phyloP scores from a whole-genome alignment of 1,284 basidiomycete genomes.

The Mycena citricolor region DNA sequence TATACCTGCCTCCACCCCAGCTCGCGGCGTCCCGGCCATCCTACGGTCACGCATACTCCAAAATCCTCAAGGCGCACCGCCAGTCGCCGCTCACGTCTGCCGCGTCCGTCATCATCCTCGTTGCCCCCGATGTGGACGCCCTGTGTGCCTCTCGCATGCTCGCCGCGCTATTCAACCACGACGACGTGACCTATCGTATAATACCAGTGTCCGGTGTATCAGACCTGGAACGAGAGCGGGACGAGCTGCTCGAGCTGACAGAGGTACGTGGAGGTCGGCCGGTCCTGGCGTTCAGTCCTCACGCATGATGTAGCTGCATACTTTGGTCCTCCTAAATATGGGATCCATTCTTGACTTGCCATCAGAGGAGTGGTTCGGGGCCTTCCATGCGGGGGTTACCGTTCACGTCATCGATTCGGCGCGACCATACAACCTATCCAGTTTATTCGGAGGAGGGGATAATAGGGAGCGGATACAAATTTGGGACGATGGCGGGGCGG shows the following conservation, averaged over 20 bases:
- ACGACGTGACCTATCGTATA: slow-evolving; percentile 89
- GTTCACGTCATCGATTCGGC: slow-evolving; percentile 95
- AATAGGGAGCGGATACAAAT: slow-evolving; percentile 74
- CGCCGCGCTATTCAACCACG: slow-evolving; percentile 86
- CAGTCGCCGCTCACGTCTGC: slow-evolving; percentile 74
- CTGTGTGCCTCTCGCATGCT: slow-evolving; percentile 89
- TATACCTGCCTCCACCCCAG: slow-evolving; percentile 66
- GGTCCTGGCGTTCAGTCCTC: background rate
- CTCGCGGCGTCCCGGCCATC: slow-evolving; percentile 56
- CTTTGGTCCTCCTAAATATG: slow-evolving; percentile 90
- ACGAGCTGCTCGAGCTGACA: slow-evolving; percentile 27
- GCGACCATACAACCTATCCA: slow-evolving; percentile 88
- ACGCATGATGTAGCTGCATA: slow-evolving; percentile 70
- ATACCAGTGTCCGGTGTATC: slow-evolving; percentile 89
- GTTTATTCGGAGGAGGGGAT: slow-evolving; percentile 77
- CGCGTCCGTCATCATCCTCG: slow-evolving; percentile 81
- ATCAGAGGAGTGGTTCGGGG: slow-evolving; percentile 71
- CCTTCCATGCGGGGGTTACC: slow-evolving; percentile 56
- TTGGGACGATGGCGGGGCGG: slow-evolving; percentile 88
- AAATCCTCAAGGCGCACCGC: slow-evolving; percentile 73
- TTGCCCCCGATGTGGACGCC: slow-evolving; percentile 88
- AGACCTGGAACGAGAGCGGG: slow-evolving; percentile 26
- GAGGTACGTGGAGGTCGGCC: slow-evolving; percentile 34
- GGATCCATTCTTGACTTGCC: slow-evolving; percentile 87
- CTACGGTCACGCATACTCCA: slow-evolving; percentile 80